Conservation (phyloP, 805 yeast genomes). For the Cyberlindnera maclurae region DNA sequence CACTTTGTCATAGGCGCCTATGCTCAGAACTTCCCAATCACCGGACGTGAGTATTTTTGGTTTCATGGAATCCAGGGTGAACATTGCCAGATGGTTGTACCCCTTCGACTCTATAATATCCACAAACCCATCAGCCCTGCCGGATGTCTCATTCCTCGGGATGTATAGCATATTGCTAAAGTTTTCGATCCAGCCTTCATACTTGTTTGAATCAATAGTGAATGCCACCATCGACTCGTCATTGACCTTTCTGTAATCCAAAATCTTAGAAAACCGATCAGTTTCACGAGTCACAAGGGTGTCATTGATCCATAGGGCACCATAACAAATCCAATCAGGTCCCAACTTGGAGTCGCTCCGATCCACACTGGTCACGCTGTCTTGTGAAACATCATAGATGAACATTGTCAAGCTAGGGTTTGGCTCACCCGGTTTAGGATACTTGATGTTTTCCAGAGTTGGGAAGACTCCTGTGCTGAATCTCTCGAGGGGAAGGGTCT, state of each 20-base stretch:
- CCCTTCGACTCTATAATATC: constrained; percentile 51
- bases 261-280: constrained; percentile 51
- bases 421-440: constrained; percentile 66
- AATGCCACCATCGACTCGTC: constrained; percentile 38
- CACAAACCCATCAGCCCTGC: constrained; percentile 44
- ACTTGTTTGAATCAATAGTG: constrained; percentile 34
- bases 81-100: constrained; percentile 59
- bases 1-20: constrained; percentile 39
- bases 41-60: constrained; percentile 41
- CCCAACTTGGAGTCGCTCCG: constrained; percentile 27
- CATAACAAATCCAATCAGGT: constrained; percentile 50
- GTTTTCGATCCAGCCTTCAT: constrained; percentile 57
- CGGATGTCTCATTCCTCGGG: constrained; percentile 28
- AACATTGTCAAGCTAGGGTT: constrained; percentile 50
- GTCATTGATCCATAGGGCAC: constrained; percentile 50
- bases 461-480: constrained; percentile 48
- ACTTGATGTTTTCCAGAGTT: constrained; percentile 37
- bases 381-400: constrained; percentile 32
- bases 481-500: constrained; percentile 42
- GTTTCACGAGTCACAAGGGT: constrained; percentile 51
- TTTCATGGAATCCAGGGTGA: constrained; percentile 32
- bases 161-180: constrained; percentile 31
- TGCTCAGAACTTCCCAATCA: constrained; percentile 45
- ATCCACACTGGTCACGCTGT: constrained; percentile 9
- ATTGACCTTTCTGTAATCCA: constrained; percentile 38